phyloP scores from a whole-genome alignment of 2,329 filamentous ascomycete species.

The Xylariaceae sp. region DNA sequence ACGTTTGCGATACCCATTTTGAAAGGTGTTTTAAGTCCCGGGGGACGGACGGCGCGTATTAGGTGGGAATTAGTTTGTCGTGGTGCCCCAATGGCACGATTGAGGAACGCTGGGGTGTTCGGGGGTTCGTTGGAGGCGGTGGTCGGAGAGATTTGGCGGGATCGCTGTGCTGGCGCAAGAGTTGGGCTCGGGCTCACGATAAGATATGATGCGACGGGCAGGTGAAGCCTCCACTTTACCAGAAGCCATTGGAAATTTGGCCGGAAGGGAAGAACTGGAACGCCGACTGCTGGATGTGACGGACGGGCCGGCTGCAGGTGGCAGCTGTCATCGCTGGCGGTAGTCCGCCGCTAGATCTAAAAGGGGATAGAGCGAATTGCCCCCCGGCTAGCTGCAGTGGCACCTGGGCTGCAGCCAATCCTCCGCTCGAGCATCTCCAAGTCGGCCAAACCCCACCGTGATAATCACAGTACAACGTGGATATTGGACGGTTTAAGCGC shows the following conservation, averaged over 20 bases:
- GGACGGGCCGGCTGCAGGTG: background rate
- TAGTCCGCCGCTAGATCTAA: too few species aligned
- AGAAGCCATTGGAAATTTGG: constrained; percentile 18
- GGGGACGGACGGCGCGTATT: background rate
- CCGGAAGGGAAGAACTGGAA: constrained; percentile 23
- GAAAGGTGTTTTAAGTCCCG: background rate
- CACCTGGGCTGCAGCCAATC: background rate
- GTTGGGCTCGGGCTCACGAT: background rate
- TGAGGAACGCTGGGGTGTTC: background rate
- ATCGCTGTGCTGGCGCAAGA: background rate
- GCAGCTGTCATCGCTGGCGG: background rate
- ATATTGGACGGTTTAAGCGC: constrained; percentile 30
- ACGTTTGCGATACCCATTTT: constrained; percentile 70
- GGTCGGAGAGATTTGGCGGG: too few species aligned
- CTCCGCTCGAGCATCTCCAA: background rate
- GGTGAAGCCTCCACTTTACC: background rate
- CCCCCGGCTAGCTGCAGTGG: background rate
- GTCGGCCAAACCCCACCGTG: constrained; percentile 25
- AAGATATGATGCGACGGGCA: background rate
- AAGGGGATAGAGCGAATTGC: too few species aligned
- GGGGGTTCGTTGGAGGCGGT: too few species aligned
- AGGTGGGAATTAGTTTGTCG: background rate
- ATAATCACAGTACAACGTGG: constrained; percentile 19
- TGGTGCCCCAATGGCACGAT: background rate
- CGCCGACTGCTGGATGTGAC: constrained; percentile 2